Percentiles rank a stretch among this genome's conserved stretches.
Conservation (phyloP, 2,329 filamentous ascomycete genomes). For the Calonectria pseudoreteaudii region DNA sequence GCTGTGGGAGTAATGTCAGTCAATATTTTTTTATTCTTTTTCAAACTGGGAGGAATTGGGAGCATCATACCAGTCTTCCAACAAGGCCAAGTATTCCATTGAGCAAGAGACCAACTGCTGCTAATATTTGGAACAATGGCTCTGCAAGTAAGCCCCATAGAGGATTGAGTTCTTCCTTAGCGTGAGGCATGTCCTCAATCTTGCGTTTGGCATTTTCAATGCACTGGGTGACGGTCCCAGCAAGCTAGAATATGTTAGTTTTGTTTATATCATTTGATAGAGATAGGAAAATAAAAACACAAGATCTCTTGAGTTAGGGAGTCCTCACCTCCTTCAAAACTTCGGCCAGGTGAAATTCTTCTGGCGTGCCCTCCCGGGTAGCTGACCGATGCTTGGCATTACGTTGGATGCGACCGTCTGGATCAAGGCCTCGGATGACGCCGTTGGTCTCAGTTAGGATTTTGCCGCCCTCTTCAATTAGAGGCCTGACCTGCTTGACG, state of each 20-base stretch:
- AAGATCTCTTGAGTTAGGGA: not conserved
- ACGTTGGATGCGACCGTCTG: conserved; percentile 85
- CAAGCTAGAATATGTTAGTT: conserved; percentile 63
- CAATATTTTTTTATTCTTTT: not conserved
- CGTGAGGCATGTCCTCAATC: conserved; percentile 91
- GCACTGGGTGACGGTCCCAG: conserved; percentile 81
- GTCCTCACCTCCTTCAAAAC: conserved; percentile 77
- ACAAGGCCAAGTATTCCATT: conserved; percentile 87
- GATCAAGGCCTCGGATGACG: conserved; percentile 86
- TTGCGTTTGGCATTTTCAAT: conserved; percentile 91
- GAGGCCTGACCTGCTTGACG: conserved; percentile 85
- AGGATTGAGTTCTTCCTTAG: conserved; percentile 94
- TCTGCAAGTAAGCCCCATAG: conserved; percentile 86
- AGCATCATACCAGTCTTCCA: conserved; percentile 70
- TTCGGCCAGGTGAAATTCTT: conserved; percentile 88
- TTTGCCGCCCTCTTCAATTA: conserved; percentile 86
- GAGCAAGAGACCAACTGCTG: conserved; percentile 85
- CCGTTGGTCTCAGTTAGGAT: conserved; percentile 91
- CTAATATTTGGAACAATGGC: conserved; percentile 92
- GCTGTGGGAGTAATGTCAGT: conserved; percentile 49
- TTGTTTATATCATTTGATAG: not conserved
- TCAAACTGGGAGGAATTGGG: not conserved
- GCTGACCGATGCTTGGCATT: conserved; percentile 86
- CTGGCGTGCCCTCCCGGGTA: conserved; percentile 72
- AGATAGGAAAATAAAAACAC: too few species aligned